Evolutionary conservation across 2,329 filamentous ascomycete species (phyloP), one percentile per base, ranked within the genome.

Genomic region (Metarhizium rileyi): DNA sequence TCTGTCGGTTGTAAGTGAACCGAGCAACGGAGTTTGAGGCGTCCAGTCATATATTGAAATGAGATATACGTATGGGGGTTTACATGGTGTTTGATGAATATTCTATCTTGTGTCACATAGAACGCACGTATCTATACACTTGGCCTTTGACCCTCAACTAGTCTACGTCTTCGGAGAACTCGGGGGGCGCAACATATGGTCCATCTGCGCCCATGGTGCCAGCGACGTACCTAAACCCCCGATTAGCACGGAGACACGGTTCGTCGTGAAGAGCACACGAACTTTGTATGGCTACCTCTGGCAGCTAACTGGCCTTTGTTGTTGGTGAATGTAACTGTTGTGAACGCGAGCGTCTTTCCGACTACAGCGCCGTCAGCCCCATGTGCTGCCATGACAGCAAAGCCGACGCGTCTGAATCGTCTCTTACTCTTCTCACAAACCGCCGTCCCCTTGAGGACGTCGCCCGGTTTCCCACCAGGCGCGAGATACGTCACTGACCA

Each of bases 231-330:
- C 73, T 76, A 23, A 1, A 12, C 5, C 6, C 5, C 6, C 2
- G 3, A 25, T 59, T n/a, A 59, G 51, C 35, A n/a, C 30, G 1
- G 9, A 14, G 41, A 44, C 35, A 43, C 25, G 27, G 16, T 18
- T 12, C 18, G 35, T 16, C 5, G 4, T 23, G 2, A 27, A 5
- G 38, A 20, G 5, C 30, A 3, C 30, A 55, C 72, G 61, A 58
- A 83, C 81, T 84, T 84, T 14, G 81, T 84, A 59, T 84, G 81
- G 55, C 80, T 84, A 41, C 81, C 81, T 44, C 81, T 67, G 0
- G 81, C 81, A 10, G 78, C 75, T 4, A 84, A 60, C 41, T 84
- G 73, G 5, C 79, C 80, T 52, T 80, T 75, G 46, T 64, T 65
- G 53, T 84, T 83, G 47, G 65, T 73, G 54, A 84, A 84, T 0